Percentiles rank a stretch among this genome's conserved stretches.
phyloP scores from a whole-genome alignment of 345 rosid genomes.

The Corchorus capsularis region DNA sequence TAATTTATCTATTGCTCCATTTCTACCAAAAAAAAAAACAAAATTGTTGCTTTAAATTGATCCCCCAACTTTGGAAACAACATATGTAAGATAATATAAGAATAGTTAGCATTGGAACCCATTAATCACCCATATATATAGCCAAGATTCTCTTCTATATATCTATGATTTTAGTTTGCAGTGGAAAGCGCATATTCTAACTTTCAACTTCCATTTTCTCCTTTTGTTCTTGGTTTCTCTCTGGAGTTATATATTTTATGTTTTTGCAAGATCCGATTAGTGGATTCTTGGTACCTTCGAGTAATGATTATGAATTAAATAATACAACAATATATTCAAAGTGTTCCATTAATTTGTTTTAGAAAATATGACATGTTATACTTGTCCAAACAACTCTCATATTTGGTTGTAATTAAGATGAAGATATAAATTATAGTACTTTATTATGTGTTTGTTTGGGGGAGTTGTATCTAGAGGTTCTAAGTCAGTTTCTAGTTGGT shows the following conservation, averaged over 20 bases:
- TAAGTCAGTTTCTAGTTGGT: not conserved
- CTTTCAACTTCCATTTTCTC: not conserved
- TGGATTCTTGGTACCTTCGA: not conserved
- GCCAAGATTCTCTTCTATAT: not conserved
- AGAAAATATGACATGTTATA: not conserved
- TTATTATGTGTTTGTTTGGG: not conserved
- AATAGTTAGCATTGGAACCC: not conserved
- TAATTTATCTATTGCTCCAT: no score
- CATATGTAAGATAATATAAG: not conserved
- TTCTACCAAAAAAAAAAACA: not conserved
- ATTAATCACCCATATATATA: not conserved
- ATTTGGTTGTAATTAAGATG: no score
- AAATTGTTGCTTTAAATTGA: constrained; percentile 1
- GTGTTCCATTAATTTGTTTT: not conserved
- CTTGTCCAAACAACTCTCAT: no score
- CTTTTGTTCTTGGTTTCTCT: not conserved
- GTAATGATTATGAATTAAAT: constrained; percentile 7
- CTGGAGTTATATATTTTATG: no score
- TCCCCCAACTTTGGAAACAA: not conserved
- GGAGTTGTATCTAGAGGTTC: not conserved
- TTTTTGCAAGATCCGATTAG: not conserved
- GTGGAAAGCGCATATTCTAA: not conserved
- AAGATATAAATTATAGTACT: not conserved
- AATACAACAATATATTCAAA: not conserved
- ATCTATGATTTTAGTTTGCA: not conserved